These are phyloP conservation scores for Pythium insidiosum DNA, from an alignment of 352 stramenopile species.

Conservation along the genomic window DNA sequence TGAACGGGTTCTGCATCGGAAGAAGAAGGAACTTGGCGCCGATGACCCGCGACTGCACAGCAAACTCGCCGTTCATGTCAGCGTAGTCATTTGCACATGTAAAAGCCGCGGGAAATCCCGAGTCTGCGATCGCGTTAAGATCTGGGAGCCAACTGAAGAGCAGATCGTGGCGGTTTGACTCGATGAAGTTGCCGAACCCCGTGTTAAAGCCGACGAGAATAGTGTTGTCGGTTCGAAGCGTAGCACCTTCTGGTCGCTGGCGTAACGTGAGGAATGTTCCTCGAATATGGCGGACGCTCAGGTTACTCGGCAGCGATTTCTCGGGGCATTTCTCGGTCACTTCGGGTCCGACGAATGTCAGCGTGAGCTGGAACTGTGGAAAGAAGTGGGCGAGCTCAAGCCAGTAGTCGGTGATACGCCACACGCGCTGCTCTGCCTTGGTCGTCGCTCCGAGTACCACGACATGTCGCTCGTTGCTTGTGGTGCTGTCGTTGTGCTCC, in stretches of 20 bases:
- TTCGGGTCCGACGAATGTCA: constrained; percentile 66
- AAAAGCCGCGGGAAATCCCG: constrained; percentile 50
- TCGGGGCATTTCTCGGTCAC: constrained; percentile 12
- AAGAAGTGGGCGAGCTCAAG: constrained; percentile 37
- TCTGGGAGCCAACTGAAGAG: constrained; percentile 72
- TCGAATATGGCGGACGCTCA: constrained; percentile 26
- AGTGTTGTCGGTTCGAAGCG: constrained; percentile 31
- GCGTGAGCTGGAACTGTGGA: constrained; percentile 17
- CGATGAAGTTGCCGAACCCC: constrained; percentile 74
- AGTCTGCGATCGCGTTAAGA: constrained; percentile 41
- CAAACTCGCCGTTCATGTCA: constrained; percentile 76
- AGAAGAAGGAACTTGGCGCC: constrained; percentile 52
- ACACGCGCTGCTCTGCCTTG: constrained; percentile 69
- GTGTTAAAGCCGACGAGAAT: constrained; percentile 69
- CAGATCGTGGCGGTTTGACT: constrained; percentile 32
- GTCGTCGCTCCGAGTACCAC: constrained; percentile 51
- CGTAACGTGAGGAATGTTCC: constrained; percentile 50
- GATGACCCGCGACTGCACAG: constrained; percentile 51
- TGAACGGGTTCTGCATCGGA: constrained; percentile 67
- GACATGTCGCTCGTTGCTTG: constrained; percentile 11
- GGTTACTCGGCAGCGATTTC: constrained; percentile 8
- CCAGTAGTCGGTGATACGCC: constrained; percentile 64
- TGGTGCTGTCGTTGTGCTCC: not conserved
- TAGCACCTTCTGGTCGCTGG: no score
- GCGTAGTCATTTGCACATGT: constrained; percentile 74